phyloP scores from a whole-genome alignment of 176 grass and related monocot genomes.

The Rhynchospora tenuis region DNA sequence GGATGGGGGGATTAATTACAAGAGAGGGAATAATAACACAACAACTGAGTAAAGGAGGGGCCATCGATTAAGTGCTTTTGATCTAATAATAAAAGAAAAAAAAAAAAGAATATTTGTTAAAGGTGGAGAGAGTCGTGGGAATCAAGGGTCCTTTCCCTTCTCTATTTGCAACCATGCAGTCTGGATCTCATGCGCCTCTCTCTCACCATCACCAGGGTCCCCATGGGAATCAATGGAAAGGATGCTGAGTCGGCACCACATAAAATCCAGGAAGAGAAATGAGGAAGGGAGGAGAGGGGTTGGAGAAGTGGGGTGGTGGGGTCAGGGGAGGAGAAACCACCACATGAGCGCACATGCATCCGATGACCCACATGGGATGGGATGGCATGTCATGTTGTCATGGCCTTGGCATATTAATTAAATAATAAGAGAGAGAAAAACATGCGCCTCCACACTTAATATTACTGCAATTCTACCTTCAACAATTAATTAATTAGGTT shows the following conservation, averaged over 20 bases:
- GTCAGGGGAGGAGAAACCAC: slow-evolving; percentile 20
- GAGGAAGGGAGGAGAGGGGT: not conserved
- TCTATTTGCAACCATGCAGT: not conserved
- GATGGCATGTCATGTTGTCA: not conserved
- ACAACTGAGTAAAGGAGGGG: slow-evolving; percentile 10
- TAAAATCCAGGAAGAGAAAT: not conserved
- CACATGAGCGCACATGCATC: slow-evolving; percentile 25
- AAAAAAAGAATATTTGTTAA: slow-evolving; percentile 24
- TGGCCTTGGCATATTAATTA: too few species aligned
- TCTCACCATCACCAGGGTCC: not conserved
- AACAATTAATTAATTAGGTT: too few species aligned
- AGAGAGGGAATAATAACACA: not conserved
- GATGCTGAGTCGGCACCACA: not conserved
- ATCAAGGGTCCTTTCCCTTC: slow-evolving; percentile 14
- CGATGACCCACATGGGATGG: slow-evolving; percentile 13
- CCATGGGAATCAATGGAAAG: not conserved
- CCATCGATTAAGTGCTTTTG: not conserved
- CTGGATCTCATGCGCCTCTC: not conserved
- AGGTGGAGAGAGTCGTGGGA: slow-evolving; percentile 15
- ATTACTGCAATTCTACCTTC: not conserved
- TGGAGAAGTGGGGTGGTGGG: slow-evolving; percentile 19
- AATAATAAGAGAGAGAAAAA: too few species aligned
- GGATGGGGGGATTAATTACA: not conserved
- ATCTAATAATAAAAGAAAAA: not conserved
- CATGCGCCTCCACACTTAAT: too few species aligned